Evolutionary conservation across 352 stramenopile genomes (phyloP).

Genomic region (Phytophthora megakarya): DNA sequence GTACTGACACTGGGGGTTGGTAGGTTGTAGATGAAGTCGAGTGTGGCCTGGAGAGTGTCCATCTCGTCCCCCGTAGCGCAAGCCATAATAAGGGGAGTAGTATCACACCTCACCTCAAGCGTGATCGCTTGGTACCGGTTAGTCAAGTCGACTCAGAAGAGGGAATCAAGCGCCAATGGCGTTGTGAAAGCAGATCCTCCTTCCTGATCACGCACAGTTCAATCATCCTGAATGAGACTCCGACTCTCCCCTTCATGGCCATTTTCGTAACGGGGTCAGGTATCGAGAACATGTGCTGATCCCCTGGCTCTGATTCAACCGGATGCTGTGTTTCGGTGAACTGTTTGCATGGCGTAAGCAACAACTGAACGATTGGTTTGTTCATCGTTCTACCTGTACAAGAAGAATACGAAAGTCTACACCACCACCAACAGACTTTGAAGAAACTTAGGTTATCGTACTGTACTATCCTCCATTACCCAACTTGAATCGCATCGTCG

Average conservation of each 20-base stretch:
- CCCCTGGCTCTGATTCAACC: background rate
- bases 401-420: too few species aligned
- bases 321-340: background rate
- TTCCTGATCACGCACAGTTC: conserved; percentile 19
- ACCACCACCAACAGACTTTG: background rate
- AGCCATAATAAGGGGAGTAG: background rate
- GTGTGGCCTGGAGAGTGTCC: conserved; percentile 10
- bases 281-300: background rate
- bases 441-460: background rate
- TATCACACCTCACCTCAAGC: background rate
- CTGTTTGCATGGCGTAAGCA: background rate
- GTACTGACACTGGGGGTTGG: background rate
- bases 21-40: conserved; percentile 27
- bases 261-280: background rate
- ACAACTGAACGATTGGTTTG: background rate
- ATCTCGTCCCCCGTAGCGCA: conserved; percentile 4
- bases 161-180: background rate
- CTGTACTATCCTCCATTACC: background rate
- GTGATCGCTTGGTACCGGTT: conserved; percentile 15
- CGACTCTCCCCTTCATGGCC: conserved; percentile 2
- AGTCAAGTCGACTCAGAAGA: conserved; percentile 11
- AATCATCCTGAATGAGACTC: conserved; percentile 6
- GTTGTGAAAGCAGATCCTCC: conserved; percentile 17
- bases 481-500: conserved; percentile 29
- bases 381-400: too few species aligned